Conservation (phyloP, 2,329 filamentous ascomycete genomes). For the Aureobasidium melanogenum region DNA sequence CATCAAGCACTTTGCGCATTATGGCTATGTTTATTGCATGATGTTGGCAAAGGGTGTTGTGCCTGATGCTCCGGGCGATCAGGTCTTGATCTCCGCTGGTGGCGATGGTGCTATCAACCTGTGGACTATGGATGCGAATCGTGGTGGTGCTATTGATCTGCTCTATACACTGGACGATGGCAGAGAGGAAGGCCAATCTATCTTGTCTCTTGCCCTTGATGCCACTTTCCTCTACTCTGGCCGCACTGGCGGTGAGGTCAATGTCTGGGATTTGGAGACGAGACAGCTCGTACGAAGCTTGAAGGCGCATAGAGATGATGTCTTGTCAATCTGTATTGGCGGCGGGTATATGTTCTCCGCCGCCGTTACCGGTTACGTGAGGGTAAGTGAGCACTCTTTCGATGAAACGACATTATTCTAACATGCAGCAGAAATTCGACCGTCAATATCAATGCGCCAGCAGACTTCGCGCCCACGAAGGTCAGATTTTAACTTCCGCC, state of each 20-base stretch:
- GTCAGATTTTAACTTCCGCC: constrained; percentile 78
- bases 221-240: constrained; percentile 90
- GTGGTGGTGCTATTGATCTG: constrained; percentile 56
- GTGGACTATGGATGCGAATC: constrained; percentile 64
- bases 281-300: constrained; percentile 82
- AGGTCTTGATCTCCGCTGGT: constrained; percentile 81
- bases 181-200: constrained; percentile 47
- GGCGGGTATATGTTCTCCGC: constrained; percentile 81
- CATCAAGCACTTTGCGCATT: constrained; percentile 83
- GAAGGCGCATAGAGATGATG: constrained; percentile 68
- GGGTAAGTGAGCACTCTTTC: constrained; percentile 45
- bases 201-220: constrained; percentile 74
- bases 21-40: constrained; percentile 96
- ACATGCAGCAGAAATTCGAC: constrained; percentile 53
- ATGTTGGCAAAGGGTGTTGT: constrained; percentile 68
- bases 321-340: constrained; percentile 78
- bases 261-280: constrained; percentile 95
- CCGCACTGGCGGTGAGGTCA: constrained; percentile 76
- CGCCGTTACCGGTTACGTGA: constrained; percentile 77
- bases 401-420: neutral
- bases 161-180: constrained; percentile 58
- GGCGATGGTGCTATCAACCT: constrained; percentile 91
- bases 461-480: constrained; percentile 75
- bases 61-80: constrained; percentile 58
- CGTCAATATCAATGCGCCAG: constrained; percentile 74